Base-by-base conservation (phyloP, 768 basidiomycete species). In the Boletus reticuloceps region DNA sequence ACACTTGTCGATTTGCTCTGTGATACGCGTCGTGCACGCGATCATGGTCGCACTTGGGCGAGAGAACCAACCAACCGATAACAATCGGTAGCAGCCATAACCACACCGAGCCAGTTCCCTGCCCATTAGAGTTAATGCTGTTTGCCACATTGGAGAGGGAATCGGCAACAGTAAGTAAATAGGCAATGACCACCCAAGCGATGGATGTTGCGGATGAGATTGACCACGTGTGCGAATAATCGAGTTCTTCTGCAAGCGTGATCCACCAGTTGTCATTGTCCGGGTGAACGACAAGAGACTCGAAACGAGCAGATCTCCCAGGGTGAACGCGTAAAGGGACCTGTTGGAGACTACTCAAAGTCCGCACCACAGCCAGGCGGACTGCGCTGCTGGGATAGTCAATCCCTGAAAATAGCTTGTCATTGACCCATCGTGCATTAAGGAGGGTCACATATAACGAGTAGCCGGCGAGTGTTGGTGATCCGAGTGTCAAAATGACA, bases 191-290 rank as follows among this genome's bases (percentile, higher is more conserved):
- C 3, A 79, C 78, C 77, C 77, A 81, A 1, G 61, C 58, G 17
- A 80, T 76, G 2, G 74, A 74, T 9, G 71, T 67, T 2, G 64
- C 72, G 10, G 76, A 71, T 10, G 79, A 61, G 27, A 77, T 66
- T 1, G 74, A 69, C 77, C 76, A 79, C 12, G 71, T 73, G 29
- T 75, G 69, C 0, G 67, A 69, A 45, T 75, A 74, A 43, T 78
- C 62, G 25, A 80, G 66, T 53, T 67, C 64, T 2, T 60, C 53
- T 4, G 64, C 53, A 34, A 77, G 58, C 22, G 63, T 66, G 1
- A 45, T 50, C 78, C 79, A 80, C 75, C 75, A 80, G 0, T 61
- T 45, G 41, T 78, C 74, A 46, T 80, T 80, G 20, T 72, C 63
- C 0, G 71, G 74, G 14, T 78, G 74, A 13, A 76, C 68, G 11